A percentile compares a stretch with the other conserved stretches of the same genome.
These are phyloP conservation scores for Aspergillus pseudonomiae DNA, from an alignment of 2,329 filamentous ascomycete genomes.

Conservation along the genomic window DNA sequence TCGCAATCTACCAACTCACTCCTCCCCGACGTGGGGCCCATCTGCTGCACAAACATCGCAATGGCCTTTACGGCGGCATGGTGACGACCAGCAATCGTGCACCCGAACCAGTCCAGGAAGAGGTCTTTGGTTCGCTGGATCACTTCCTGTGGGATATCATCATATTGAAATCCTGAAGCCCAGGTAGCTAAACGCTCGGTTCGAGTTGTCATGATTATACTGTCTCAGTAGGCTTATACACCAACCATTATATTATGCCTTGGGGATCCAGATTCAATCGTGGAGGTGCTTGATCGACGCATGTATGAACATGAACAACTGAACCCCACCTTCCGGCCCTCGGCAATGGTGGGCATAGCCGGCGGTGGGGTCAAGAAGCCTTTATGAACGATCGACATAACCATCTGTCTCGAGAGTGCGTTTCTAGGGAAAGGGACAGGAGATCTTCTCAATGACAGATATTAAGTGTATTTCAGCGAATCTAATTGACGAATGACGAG, in stretches of 20 bases:
- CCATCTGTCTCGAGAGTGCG: too few relatives aligned
- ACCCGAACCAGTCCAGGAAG: conserved; percentile 35
- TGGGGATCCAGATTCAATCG: neutral
- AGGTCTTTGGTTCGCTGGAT: conserved; percentile 36
- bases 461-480: neutral
- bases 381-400: neutral
- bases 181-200: neutral
- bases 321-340: neutral
- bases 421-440: too few relatives aligned
- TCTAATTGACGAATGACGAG: neutral
- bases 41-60: neutral
- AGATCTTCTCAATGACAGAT: too few relatives aligned
- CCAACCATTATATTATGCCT: neutral
- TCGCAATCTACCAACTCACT: neutral
- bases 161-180: conserved; percentile 19
- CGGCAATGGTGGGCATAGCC: neutral
- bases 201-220: neutral
- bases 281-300: neutral
- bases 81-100: conserved; percentile 33
- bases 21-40: neutral
- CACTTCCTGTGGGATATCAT: conserved; percentile 27
- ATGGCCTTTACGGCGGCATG: conserved; percentile 19
- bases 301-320: neutral
- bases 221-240: neutral
- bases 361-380: neutral